Evolutionary conservation across 768 basidiomycete genomes (phyloP), one percentile per base, ranked within the genome.

Genomic region (Rhodotorula toruloides): DNA sequence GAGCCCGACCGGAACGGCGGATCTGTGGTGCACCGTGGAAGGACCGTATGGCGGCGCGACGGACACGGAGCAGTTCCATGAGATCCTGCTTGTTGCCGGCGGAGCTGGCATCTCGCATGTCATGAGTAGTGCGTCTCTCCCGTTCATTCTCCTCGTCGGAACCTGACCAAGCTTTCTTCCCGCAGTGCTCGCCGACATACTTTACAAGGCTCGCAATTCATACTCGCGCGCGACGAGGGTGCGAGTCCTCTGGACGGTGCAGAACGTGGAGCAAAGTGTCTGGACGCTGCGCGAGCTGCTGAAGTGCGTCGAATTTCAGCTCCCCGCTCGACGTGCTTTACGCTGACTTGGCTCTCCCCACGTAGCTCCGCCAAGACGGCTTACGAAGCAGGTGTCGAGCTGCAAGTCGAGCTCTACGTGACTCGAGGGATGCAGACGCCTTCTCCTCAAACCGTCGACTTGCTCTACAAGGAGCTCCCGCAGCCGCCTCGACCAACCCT

Each of bases 1-100:
- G 34, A 50, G 47, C 27, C 17, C 31, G 37, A 61, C 54, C 16
- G 65, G 65, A 6, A 47, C 52, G 3, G 60, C 57, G 8, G 56
- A 62, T 13, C 32, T 58, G 25, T 58, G 54, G 50, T 48, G 56
- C 34, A 63, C 65, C 25, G 36, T 49, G 25, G 55, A 63, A 52
- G 60, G 60, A 3, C 52, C 60, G 32, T 61, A 61, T 36, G 49
- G 49, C 14, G 58, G 58, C 4, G 34, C 37, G 22, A 62, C 58
- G 43, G 61, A 60, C 50, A 59, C 62, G 27, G 64, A 61, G n/a
- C 61, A 66, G 57, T 66, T 53, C 37, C 58, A 66, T 54, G 58
- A 62, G 25, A 50, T 71, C 32, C 53, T 71, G 0, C 61, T 71
- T n/a, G 49, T 71, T 19, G 69, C 65, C 21, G 69, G 69, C 14